Base-by-base conservation (phyloP, 2,329 filamentous ascomycete genomes). In the Chaetomium sp. region DNA sequence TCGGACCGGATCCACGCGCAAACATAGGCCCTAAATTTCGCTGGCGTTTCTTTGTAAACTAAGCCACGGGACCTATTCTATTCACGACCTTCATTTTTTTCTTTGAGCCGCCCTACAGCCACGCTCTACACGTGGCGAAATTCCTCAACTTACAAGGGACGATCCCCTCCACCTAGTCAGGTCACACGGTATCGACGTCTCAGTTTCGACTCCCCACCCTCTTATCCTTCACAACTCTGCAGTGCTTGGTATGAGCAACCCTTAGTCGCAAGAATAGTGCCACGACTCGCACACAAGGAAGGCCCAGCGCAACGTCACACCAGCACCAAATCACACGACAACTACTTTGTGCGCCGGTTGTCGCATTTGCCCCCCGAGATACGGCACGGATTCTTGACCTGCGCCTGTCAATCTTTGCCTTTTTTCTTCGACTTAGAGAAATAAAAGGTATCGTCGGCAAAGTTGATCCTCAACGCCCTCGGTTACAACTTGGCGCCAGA, bases 291-390 rank as follows among this genome's bases (percentile, higher is more conserved):
- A 49, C 53, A 40, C 44, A 34, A 33, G 36, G 35, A n/a, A 48
- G 52, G 46, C 34, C 49, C 50, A 53, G 53, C 59, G 57, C 55
- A 56, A 61, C 59, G 57, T 61, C 57, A 55, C 59, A 61, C 59
- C 38, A 33, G 37, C 49, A 9, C 27, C 37, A 43, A 19, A 58
- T 59, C 59, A 61, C 54, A 55, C 32, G 59, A 55, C 59, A 43
- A 35, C 36, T 34, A 49, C 35, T 40, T 42, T 19, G 37, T 32
- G 12, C 27, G n/a, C 19, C 6, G 5, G 6, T 42, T 11, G 40
- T 12, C 14, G 5, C 11, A 7, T 42, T 42, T 10, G 40, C 6
- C 6, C 19, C 43, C 34, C 43, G 14, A 45, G 27, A 56, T 12
- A n/a, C 45, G 19, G 46, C 44, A 14, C 34, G 32, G 14, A 19